These are phyloP conservation scores for Collariella sp. DNA, from an alignment of 495 filamentous ascomycete genomes.

Conservation along the genomic window DNA sequence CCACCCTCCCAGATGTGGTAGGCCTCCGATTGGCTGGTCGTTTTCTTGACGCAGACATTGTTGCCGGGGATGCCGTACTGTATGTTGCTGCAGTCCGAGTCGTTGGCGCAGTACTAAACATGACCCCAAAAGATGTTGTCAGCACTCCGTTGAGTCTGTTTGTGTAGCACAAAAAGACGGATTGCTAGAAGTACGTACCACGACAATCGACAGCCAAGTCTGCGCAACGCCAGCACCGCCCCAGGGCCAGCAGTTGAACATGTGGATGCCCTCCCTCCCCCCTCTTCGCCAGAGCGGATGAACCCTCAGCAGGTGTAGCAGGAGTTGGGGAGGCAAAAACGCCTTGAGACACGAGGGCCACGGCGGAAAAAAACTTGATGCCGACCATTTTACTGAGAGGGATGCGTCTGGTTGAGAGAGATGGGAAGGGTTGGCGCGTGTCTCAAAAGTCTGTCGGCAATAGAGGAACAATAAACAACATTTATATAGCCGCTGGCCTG, in stretches of 20 bases:
- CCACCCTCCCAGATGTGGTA: slow-evolving; percentile 10
- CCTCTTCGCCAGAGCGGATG: too few relatives aligned
- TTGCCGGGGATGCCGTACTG: neutral
- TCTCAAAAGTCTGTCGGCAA: too few relatives aligned
- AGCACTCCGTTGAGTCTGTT: too few relatives aligned
- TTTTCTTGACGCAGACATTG: slow-evolving; percentile 1
- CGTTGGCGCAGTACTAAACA: slow-evolving; percentile 13
- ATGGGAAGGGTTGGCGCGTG: too few relatives aligned
- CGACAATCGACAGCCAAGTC: slow-evolving; percentile 5
- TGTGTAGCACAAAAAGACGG: too few relatives aligned
- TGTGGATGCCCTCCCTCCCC: slow-evolving; percentile 7
- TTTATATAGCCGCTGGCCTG: too few relatives aligned
- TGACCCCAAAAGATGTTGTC: neutral
- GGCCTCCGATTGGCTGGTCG: neutral
- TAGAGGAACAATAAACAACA: too few relatives aligned
- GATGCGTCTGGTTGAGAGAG: too few relatives aligned
- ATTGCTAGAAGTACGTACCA: too few relatives aligned
- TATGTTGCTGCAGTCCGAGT: slow-evolving; percentile 5
- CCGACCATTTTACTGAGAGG: neutral
- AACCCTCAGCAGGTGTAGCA: too few relatives aligned
- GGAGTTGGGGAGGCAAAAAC: neutral
- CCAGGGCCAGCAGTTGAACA: slow-evolving; percentile 5
- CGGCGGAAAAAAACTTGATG: neutral
- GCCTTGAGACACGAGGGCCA: neutral
- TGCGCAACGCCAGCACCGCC: neutral